A percentile compares a stretch with the other conserved stretches of the same genome.
phyloP scores from a whole-genome alignment of 2,329 filamentous ascomycete species.

The Torrubiella hemipterigena region DNA sequence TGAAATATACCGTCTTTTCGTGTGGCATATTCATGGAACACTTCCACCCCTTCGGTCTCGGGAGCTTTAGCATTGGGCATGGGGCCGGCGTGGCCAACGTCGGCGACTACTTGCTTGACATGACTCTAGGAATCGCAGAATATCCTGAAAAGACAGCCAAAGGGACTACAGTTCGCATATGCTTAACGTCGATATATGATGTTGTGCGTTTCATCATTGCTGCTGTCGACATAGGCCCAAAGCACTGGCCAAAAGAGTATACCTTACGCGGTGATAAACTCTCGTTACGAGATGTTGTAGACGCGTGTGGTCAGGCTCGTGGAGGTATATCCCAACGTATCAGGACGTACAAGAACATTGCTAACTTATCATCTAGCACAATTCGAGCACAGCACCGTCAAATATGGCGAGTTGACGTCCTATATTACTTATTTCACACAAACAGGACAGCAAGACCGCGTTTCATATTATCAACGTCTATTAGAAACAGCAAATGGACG shows the following conservation, averaged over 20 bases:
- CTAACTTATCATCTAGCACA: conserved; percentile 18
- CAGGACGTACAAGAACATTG: conserved; percentile 7
- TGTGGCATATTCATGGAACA: conserved; percentile 69
- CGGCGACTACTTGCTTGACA: conserved; percentile 55
- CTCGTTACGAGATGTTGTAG: conserved; percentile 46
- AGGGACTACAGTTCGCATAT: conserved; percentile 41
- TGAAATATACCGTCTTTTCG: conserved; percentile 59
- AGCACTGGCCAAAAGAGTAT: conserved; percentile 56
- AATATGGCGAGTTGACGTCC: conserved; percentile 26
- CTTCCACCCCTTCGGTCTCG: conserved; percentile 56
- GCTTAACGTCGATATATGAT: conserved; percentile 58
- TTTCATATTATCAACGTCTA: conserved; percentile 46
- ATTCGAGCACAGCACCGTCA: conserved; percentile 24
- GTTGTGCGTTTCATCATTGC: conserved; percentile 59
- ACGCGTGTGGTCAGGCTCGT: conserved; percentile 34
- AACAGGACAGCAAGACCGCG: conserved; percentile 33
- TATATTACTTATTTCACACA: conserved; percentile 30
- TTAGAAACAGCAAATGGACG: conserved; percentile 56
- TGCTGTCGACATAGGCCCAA: conserved; percentile 49
- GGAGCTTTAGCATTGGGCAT: conserved; percentile 43
- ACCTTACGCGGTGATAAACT: conserved; percentile 57
- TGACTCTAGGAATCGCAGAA: conserved; percentile 44
- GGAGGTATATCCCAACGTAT: conserved; percentile 24
- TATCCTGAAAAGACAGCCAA: conserved; percentile 43
- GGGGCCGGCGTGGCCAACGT: conserved; percentile 41